These are phyloP conservation scores for Tylopilus felleus DNA, from an alignment of 768 basidiomycete species.

Conservation along the genomic window DNA sequence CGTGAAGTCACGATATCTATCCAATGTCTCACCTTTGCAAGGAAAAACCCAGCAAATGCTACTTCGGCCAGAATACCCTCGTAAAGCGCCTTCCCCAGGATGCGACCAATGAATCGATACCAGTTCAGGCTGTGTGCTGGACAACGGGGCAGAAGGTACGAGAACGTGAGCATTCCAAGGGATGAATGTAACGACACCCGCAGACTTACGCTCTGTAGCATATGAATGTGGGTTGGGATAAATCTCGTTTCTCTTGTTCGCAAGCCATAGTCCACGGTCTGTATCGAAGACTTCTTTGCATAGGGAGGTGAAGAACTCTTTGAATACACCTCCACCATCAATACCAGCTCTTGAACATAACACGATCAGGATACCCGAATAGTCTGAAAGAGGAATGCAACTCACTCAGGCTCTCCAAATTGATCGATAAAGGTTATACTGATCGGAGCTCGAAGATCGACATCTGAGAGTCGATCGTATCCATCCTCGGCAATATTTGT, in stretches of 20 bases:
- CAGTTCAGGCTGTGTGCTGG: conserved; percentile 81
- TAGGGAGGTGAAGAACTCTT: conserved; percentile 93
- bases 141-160: neutral
- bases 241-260: conserved; percentile 86
- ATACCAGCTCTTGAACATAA: conserved; percentile 66
- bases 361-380: conserved; percentile 1
- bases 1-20: too few relatives aligned
- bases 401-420: conserved; percentile 81
- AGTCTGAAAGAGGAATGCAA: conserved; percentile 5
- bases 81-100: conserved; percentile 95
- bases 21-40: conserved; percentile 62
- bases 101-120: conserved; percentile 91
- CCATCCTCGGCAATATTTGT: conserved; percentile 85
- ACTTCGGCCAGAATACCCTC: conserved; percentile 95
- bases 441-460: conserved; percentile 76
- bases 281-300: conserved; percentile 94
- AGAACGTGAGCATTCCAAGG: neutral
- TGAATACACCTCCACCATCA: conserved; percentile 96
- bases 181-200: neutral
- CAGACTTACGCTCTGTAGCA: conserved; percentile 73
- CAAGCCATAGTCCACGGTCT: conserved; percentile 90
- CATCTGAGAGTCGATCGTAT: conserved; percentile 76
- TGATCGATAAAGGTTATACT: conserved; percentile 92
- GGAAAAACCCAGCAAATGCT: conserved; percentile 93
- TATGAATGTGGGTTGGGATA: conserved; percentile 94